Conservation (phyloP, 2,329 filamentous ascomycete genomes). For the Metarhizium anisopliae region DNA sequence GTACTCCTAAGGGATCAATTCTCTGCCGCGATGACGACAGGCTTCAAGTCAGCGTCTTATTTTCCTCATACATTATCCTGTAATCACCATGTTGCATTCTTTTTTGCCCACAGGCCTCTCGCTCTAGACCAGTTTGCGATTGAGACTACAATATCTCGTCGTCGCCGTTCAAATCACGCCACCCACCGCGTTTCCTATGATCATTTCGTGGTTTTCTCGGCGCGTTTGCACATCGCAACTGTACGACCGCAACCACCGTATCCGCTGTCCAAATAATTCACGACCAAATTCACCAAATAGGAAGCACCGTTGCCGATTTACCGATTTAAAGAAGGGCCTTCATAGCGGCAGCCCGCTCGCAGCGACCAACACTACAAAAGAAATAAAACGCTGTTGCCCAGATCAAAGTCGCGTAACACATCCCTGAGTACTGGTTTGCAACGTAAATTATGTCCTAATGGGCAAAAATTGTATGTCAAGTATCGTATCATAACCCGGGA, state of each 20-base stretch:
- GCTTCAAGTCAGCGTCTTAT: too few species aligned
- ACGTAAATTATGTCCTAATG: constrained; percentile 11
- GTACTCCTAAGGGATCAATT: too few species aligned
- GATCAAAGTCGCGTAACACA: neutral
- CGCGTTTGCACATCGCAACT: too few species aligned
- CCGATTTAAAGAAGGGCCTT: neutral
- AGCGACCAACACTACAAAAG: neutral
- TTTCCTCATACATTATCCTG: too few species aligned
- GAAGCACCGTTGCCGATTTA: neutral
- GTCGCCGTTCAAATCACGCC: too few species aligned
- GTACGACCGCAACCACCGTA: neutral
- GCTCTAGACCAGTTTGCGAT: too few species aligned
- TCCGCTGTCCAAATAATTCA: neutral
- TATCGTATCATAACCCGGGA: neutral
- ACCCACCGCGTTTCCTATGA: neutral
- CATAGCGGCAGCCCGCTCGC: neutral
- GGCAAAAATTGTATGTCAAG: constrained; percentile 19
- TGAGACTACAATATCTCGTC: too few species aligned
- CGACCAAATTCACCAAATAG: neutral
- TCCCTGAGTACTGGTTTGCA: neutral
- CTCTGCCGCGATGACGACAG: too few species aligned
- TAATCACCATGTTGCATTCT: too few species aligned
- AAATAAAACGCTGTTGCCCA: neutral
- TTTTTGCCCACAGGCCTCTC: too few species aligned
- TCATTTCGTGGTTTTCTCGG: neutral